A percentile compares a stretch with the other conserved stretches of the same genome.
Evolutionary conservation across 805 yeast genomes (phyloP).

Genomic region (Yarrowia porcina): DNA sequence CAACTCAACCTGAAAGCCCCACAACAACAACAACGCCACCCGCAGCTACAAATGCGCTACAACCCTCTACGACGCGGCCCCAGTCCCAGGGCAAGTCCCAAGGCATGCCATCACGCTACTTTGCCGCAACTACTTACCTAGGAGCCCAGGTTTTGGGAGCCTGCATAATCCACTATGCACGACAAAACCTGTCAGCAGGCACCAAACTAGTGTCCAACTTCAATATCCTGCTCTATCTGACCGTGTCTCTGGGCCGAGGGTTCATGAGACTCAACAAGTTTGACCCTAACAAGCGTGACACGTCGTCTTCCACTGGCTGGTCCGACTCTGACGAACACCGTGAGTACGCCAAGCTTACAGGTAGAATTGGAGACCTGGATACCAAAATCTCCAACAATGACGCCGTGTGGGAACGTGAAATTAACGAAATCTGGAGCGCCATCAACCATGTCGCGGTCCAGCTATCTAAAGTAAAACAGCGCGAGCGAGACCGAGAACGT

Average conservation of each 20-base stretch:
- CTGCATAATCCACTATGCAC: constrained; percentile 27
- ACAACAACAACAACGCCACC: constrained; percentile 1
- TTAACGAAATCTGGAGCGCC: constrained; percentile 21
- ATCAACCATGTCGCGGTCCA: constrained; percentile 22
- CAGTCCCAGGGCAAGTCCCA: neutral
- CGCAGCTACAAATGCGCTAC: neutral
- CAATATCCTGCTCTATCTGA: constrained; percentile 31
- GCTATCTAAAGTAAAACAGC: constrained; percentile 11
- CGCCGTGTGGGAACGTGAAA: constrained; percentile 19
- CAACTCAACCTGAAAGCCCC: neutral
- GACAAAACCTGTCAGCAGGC: constrained; percentile 29
- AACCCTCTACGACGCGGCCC: neutral
- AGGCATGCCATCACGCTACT: neutral
- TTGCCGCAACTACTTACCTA: constrained; percentile 27
- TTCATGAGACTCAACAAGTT: constrained; percentile 27
- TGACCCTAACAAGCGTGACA: neutral
- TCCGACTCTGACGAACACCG: constrained; percentile 11
- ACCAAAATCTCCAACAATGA: constrained; percentile 19
- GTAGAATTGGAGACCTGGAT: constrained; percentile 1
- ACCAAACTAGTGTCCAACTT: constrained; percentile 29
- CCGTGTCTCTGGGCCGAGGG: constrained; percentile 29
- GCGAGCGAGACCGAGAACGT: constrained; percentile 24
- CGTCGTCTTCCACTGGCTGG: neutral
- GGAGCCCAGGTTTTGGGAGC: constrained; percentile 32
- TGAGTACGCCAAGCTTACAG: constrained; percentile 9